Evolutionary conservation across 371 early-diverging fungal species (phyloP).

Genomic region (Chytridium lagenaria): DNA sequence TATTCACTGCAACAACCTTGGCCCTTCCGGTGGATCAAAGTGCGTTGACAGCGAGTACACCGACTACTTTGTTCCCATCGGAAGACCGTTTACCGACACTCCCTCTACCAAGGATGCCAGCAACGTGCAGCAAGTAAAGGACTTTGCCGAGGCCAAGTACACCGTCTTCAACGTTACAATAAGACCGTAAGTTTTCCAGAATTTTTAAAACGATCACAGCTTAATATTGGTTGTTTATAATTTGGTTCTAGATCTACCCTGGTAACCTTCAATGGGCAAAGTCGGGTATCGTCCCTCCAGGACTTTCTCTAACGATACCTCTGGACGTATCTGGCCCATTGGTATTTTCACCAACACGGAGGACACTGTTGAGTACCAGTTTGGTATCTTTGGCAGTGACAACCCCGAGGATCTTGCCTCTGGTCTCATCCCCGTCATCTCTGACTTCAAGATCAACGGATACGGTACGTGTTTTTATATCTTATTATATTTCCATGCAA

Average conservation of each 20-base stretch:
- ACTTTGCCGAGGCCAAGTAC: conserved; percentile 3
- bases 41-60: conserved; percentile 12
- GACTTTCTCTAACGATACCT: conserved; percentile 23
- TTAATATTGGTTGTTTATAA: neutral
- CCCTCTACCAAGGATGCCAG: conserved; percentile 1
- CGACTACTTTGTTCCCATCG: conserved; percentile 15
- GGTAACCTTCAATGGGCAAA: conserved; percentile 15
- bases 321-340: conserved; percentile 30
- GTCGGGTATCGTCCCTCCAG: conserved; percentile 14
- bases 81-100: neutral
- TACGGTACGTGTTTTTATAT: neutral
- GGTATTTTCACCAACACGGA: conserved; percentile 24
- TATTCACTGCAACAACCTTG: conserved; percentile 17
- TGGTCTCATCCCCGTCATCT: conserved; percentile 18
- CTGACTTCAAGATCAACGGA: conserved; percentile 1
- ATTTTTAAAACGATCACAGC: neutral
- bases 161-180: conserved; percentile 30
- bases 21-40: conserved; percentile 3
- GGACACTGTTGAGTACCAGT: conserved; percentile 32
- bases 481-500: neutral
- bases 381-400: conserved; percentile 29
- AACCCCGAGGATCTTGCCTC: conserved; percentile 11
- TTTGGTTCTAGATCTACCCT: conserved; percentile 11
- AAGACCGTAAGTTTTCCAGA: conserved; percentile 17
- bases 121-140: neutral